Conservation (phyloP, 2,329 filamentous ascomycete genomes). For the Calonectria pauciramosa region DNA sequence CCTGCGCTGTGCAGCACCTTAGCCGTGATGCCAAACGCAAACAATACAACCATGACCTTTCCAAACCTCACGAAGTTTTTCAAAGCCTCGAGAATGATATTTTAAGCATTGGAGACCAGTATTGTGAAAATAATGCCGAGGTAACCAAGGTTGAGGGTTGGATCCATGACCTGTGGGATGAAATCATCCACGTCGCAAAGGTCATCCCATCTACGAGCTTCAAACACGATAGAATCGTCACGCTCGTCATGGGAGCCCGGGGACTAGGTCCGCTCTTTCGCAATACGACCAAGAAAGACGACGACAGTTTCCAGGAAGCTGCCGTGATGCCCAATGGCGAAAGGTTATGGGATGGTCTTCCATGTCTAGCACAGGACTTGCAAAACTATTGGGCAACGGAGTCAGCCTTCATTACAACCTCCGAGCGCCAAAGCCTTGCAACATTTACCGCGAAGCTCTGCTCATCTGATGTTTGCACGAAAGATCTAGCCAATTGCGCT, state of each 20-base stretch:
- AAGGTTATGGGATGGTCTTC: background rate
- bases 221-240: slow-evolving; percentile 32
- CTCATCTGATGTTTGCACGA: background rate
- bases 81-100: background rate
- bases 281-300: background rate
- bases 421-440: background rate
- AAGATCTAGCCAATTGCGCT: background rate
- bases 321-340: background rate
- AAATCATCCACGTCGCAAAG: slow-evolving; percentile 29
- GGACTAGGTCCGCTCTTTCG: slow-evolving; percentile 22
- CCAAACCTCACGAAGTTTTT: background rate
- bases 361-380: background rate
- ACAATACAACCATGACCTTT: background rate
- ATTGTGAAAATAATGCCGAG: background rate
- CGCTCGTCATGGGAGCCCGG: slow-evolving; percentile 23
- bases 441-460: slow-evolving; percentile 5
- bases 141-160: background rate
- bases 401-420: background rate
- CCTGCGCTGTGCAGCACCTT: background rate
- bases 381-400: background rate
- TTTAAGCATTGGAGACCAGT: background rate
- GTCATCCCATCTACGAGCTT: slow-evolving; percentile 22
- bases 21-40: background rate
- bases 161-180: slow-evolving; percentile 32
- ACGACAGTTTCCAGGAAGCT: background rate